Evolutionary conservation across 306 rosid species (phyloP), one percentile per base, ranked within the genome.

Genomic region (Casuarina glauca): DNA sequence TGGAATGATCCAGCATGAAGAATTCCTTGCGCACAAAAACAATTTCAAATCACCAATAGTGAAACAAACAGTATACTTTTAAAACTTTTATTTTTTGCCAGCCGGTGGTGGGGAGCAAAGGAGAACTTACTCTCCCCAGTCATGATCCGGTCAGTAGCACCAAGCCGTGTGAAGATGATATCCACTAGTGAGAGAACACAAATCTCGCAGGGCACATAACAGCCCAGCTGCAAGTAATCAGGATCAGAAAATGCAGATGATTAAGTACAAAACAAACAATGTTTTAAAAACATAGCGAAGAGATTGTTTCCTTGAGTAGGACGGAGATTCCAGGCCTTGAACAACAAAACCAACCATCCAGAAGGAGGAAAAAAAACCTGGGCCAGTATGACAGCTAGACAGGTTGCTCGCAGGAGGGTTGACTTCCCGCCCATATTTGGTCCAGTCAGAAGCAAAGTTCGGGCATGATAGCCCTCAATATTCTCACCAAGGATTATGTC

Each of bases 371-470:
- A 10, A 55, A 68, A 67, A 82, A 93, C 98, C 98, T 94, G 98
- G 74, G 97, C 96, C 80, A 94, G 88, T 52, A 94, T 87, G 76
- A 92, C 97, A 84, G 98, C 95, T 60, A 94, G 84, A 84, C 98
- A 94, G 12, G 98, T 89, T 69, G 97, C 89, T 74, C 98, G 98
- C 75, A 94, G 73, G 80, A 94, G 97, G 35, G 98, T 94, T 70
- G 98, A 94, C 82, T 94, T 94, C 58, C 98, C 97, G 68, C 98
- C 98, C 98, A 94, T 94, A 84, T 94, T 94, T 49, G 98, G 98
- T 71, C 98, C 98, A 15, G 98, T 94, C 72, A 94, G 84, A 61
- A 94, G 88, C 79, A 94, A 84, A 10, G 97, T 89, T 72, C 83
- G 90, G 54, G 97, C 92, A 85, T 86, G 80, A 81, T 72, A 66